phyloP scores from a whole-genome alignment of 306 rosid species.

The Bauhinia variegata region DNA sequence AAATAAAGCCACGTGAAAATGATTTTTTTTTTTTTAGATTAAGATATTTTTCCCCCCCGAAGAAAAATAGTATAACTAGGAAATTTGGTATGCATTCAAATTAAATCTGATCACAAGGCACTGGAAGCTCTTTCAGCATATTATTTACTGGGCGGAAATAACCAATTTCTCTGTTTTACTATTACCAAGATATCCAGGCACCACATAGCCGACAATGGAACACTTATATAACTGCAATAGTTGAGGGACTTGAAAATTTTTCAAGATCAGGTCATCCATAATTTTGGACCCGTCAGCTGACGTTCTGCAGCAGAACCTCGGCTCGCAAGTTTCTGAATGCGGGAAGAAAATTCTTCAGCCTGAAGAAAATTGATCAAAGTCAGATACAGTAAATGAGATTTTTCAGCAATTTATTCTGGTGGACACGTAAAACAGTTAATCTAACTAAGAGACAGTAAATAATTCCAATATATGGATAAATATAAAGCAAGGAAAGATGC shows the following conservation, averaged over 20 bases:
- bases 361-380: conserved; percentile 45
- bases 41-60: too few species aligned
- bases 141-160: too few species aligned
- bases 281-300: conserved; percentile 54
- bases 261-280: conserved; percentile 63
- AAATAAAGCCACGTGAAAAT: too few species aligned
- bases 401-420: background rate
- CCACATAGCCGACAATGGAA: too few species aligned
- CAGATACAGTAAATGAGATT: conserved; percentile 20
- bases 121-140: too few species aligned
- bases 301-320: conserved; percentile 76
- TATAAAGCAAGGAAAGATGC: conserved; percentile 18
- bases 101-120: too few species aligned
- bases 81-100: too few species aligned
- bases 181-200: too few species aligned
- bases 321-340: conserved; percentile 75
- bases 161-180: too few species aligned
- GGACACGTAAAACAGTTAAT: background rate
- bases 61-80: too few species aligned
- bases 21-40: too few species aligned
- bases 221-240: background rate
- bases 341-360: conserved; percentile 94
- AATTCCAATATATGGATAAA: conserved; percentile 8
- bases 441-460: background rate
- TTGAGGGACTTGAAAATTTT: conserved; percentile 23